These are phyloP conservation scores for Coprinopsis cinerea DNA, from an alignment of 768 basidiomycete species.

Conservation along the genomic window DNA sequence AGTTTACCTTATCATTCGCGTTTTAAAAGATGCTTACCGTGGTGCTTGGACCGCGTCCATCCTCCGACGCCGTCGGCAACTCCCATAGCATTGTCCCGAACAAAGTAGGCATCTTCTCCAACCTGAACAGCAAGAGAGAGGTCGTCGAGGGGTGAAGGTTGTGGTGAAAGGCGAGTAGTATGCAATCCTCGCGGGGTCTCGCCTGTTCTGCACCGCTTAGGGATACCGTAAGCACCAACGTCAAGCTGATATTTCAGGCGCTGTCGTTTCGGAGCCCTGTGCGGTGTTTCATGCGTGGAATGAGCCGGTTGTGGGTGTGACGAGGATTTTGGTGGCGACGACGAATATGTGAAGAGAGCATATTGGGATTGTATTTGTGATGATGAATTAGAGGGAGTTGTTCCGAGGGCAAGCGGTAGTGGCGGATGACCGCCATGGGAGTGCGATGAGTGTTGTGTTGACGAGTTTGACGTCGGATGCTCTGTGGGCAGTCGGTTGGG, in stretches of 20 bases:
- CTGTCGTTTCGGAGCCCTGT: constrained; percentile 19
- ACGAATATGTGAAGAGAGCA: constrained; percentile 11
- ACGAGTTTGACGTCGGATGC: constrained; percentile 7
- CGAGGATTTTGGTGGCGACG: constrained; percentile 9
- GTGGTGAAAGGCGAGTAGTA: constrained; percentile 16
- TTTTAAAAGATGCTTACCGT: constrained; percentile 4
- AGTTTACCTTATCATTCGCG: constrained; percentile 1
- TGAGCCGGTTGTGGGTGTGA: constrained; percentile 6
- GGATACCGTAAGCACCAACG: constrained; percentile 81
- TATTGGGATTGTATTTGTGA: constrained; percentile 12
- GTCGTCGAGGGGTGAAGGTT: constrained; percentile 26
- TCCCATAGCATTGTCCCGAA: constrained; percentile 81
- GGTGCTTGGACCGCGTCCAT: constrained; percentile 48
- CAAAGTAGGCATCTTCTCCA: constrained; percentile 90
- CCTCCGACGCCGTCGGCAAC: constrained; percentile 96
- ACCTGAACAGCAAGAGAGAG: constrained; percentile 63
- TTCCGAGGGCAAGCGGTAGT: constrained; percentile 9
- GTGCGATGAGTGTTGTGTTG: constrained; percentile 11
- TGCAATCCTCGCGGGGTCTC: constrained; percentile 16
- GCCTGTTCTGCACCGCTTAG: constrained; percentile 42
- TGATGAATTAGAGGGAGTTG: constrained; percentile 10
- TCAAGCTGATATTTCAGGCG: constrained; percentile 46
- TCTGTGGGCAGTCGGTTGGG: constrained; percentile 5
- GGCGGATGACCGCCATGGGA: constrained; percentile 10
- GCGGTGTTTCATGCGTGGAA: constrained; percentile 3